These are phyloP conservation scores for Iris pallida DNA, from an alignment of 116 monocot genomes.

Conservation along the genomic window DNA sequence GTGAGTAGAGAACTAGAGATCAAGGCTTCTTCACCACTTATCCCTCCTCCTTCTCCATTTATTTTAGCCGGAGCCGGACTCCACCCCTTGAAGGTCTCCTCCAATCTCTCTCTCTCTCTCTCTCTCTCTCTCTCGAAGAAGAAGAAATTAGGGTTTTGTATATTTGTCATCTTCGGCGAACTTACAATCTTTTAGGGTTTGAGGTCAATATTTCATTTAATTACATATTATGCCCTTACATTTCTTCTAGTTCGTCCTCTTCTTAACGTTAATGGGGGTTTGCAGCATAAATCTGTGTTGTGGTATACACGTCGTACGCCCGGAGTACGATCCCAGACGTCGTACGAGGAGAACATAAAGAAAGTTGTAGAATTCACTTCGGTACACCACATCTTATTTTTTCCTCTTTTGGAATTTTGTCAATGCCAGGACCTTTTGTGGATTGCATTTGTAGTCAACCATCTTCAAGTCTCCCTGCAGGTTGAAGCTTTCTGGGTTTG, in stretches of 20 bases:
- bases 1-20: too few relatives aligned
- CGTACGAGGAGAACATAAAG: constrained; percentile 93
- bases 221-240: too few relatives aligned
- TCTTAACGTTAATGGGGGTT: neutral
- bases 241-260: too few relatives aligned
- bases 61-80: too few relatives aligned
- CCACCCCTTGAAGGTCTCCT: constrained; percentile 73
- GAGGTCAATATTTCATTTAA: too few relatives aligned
- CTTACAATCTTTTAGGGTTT: too few relatives aligned
- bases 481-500: constrained; percentile 96
- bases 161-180: too few relatives aligned
- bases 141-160: neutral
- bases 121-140: too few relatives aligned
- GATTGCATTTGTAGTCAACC: too few relatives aligned
- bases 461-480: constrained; percentile 39
- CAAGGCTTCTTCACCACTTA: too few relatives aligned
- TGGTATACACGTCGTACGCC: constrained; percentile 85
- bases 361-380: constrained; percentile 82
- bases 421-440: too few relatives aligned
- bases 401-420: constrained; percentile 54
- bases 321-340: constrained; percentile 65
- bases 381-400: constrained; percentile 17
- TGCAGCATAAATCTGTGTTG: constrained; percentile 72
- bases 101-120: neutral
- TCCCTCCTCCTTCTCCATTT: too few relatives aligned